Evolutionary conservation across 768 basidiomycete species (phyloP).

Genomic region (Hebeloma cylindrosporum): DNA sequence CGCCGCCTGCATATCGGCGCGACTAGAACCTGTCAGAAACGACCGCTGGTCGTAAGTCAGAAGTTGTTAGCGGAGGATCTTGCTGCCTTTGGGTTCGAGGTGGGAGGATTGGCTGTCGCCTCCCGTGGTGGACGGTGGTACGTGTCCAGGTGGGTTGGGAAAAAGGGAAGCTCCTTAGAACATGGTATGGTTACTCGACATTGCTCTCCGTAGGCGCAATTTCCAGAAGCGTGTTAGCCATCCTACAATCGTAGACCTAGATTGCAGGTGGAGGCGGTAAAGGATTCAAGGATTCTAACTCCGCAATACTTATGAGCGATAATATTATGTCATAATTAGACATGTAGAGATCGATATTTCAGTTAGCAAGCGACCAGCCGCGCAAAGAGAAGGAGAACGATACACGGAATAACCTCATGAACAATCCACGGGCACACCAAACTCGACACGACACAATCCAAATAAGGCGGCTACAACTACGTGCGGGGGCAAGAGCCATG

Average conservation of each 20-base stretch:
- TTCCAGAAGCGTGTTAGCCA: neutral
- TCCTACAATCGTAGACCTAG: neutral
- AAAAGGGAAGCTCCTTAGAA: neutral
- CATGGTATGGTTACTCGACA: neutral
- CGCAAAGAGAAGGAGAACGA: no score
- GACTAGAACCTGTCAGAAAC: constrained; percentile 12
- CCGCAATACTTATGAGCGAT: neutral
- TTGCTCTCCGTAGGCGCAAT: neutral
- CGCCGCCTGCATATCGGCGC: constrained; percentile 9
- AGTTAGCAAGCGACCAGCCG: no score
- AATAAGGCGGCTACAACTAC: no score
- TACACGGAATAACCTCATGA: no score
- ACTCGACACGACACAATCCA: no score
- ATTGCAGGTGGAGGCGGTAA: neutral
- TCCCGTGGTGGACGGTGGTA: neutral
- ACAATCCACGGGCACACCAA: no score
- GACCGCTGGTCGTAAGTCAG: constrained; percentile 13
- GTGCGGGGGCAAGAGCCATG: no score
- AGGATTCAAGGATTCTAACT: neutral
- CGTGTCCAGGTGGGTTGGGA: neutral
- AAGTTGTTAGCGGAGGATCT: constrained; percentile 10
- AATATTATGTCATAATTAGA: no score
- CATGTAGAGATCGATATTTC: no score
- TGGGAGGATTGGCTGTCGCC: neutral
- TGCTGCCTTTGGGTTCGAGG: constrained; percentile 1